Evolutionary conservation across 2,329 filamentous ascomycete species (phyloP).

Genomic region (Ophiostoma himal-ulmi): DNA sequence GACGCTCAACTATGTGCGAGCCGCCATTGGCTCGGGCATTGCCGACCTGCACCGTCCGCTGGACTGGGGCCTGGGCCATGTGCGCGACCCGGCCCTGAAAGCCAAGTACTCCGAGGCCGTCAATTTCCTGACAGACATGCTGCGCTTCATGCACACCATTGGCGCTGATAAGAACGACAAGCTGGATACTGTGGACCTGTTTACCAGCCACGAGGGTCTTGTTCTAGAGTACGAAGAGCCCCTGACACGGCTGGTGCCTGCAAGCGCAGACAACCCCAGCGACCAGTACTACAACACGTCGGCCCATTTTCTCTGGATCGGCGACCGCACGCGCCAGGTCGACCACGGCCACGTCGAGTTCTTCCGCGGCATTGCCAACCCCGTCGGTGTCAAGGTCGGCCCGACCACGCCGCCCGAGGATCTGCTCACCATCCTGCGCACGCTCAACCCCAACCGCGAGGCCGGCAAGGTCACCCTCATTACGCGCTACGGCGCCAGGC

Average conservation of each 20-base stretch:
- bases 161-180: slow-evolving; percentile 80
- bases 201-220: slow-evolving; percentile 90
- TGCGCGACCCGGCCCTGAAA: slow-evolving; percentile 75
- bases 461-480: slow-evolving; percentile 93
- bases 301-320: slow-evolving; percentile 97
- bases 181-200: slow-evolving; percentile 88
- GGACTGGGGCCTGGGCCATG: slow-evolving; percentile 91
- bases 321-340: slow-evolving; percentile 89
- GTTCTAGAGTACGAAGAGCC: slow-evolving; percentile 91
- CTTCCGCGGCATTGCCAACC: slow-evolving; percentile 93
- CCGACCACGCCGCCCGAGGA: slow-evolving; percentile 74
- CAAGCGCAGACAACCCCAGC: slow-evolving; percentile 29
- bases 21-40: slow-evolving; percentile 77
- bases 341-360: slow-evolving; percentile 94
- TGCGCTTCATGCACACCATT: slow-evolving; percentile 91
- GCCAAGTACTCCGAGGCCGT: slow-evolving; percentile 83
- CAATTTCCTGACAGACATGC: slow-evolving; percentile 76
- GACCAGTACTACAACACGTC: slow-evolving; percentile 80
- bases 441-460: slow-evolving; percentile 76
- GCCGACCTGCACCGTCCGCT: slow-evolving; percentile 90
- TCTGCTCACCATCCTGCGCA: slow-evolving; percentile 71
- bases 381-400: slow-evolving; percentile 93
- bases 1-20: slow-evolving; percentile 87
- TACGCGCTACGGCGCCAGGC: slow-evolving; percentile 81
- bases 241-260: slow-evolving; percentile 57